Conservation (phyloP, 2,329 filamentous ascomycete species). For the Xylariaceae sp. region DNA sequence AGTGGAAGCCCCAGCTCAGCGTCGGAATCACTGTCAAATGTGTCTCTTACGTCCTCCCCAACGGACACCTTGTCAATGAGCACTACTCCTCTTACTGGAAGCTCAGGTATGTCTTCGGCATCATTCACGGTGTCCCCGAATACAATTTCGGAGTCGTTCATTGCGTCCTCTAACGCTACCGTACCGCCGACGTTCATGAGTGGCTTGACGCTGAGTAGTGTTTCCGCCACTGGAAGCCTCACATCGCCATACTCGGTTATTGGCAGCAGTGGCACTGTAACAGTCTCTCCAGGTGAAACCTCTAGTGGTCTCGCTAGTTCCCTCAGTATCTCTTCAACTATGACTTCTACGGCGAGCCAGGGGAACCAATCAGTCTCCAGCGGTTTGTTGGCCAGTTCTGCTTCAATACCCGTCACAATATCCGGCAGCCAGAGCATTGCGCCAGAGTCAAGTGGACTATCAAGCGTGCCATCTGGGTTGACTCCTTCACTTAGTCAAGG, state of each 20-base stretch:
- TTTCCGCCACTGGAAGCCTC: conserved; percentile 37
- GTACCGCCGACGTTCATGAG: neutral
- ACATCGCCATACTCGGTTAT: conserved; percentile 23
- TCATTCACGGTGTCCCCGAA: neutral
- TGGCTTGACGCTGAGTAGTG: conserved; percentile 29
- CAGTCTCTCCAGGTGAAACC: conserved; percentile 1
- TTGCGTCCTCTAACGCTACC: neutral
- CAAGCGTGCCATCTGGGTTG: neutral
- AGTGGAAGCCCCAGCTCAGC: neutral
- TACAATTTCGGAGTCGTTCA: neutral
- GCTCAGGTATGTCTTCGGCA: neutral
- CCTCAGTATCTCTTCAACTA: neutral
- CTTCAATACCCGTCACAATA: conserved; percentile 2
- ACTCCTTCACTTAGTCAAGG: conserved; percentile 9
- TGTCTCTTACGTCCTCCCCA: neutral
- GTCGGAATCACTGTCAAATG: neutral
- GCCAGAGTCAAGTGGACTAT: neutral
- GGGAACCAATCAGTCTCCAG: conserved; percentile 9
- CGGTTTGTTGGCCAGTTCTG: conserved; percentile 2
- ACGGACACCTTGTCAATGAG: neutral
- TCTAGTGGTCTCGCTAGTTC: conserved; percentile 14
- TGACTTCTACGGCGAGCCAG: conserved; percentile 4
- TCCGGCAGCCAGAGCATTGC: neutral
- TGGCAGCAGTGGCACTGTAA: conserved; percentile 21
- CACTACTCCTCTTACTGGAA: neutral